Base-by-base conservation (phyloP, 2,329 filamentous ascomycete species). In the Arthroderma sp. region DNA sequence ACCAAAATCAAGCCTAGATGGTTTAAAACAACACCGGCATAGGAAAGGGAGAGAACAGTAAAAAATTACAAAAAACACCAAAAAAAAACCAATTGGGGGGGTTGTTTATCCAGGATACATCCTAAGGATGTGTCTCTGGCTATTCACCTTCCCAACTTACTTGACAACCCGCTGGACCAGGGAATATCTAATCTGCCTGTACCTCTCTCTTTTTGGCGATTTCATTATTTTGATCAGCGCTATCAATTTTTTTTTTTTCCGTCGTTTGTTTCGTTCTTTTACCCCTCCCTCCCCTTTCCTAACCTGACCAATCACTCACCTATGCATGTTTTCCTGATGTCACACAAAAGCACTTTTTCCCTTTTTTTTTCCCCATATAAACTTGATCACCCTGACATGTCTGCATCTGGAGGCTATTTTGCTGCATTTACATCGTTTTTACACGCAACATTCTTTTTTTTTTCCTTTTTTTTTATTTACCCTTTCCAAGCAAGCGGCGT, bases 391-490 rank as follows among this genome's bases (percentile, higher is more conserved):
- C 8, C 34, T 30, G 31, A 33, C 22, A 34, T 30, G 33, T 32
- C 41, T 37, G 41, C 41, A 43, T 43, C 22, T 43, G 41, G 41
- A 43, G 41, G 41, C 41, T 43, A 43, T 43, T 30, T 30, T 43
- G 41, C 37, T 43, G 32, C 32, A 34, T 34, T 15, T 42, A 15
- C 31, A 2, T 32, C 40, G 29, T 27, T 42, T 42, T 27, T 22
- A 11, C 11, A 32, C 29, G 40, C 30, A 42, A 36, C 32, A 42
- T 42, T 29, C 32, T n/a, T 31, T 31, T 31, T 36, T 42, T 34
- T 42, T 36, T 22, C 8, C 15, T 29, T 28, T 31, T 30, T 6
- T 42, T 6, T 22, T 22, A 22, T 22, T 22, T 22, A 22, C 15
- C 15, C 2, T 22, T 22, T 22, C 15, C 15, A 22, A 22, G 15